phyloP scores from a whole-genome alignment of 306 rosid species.

The Prunus campanulata region DNA sequence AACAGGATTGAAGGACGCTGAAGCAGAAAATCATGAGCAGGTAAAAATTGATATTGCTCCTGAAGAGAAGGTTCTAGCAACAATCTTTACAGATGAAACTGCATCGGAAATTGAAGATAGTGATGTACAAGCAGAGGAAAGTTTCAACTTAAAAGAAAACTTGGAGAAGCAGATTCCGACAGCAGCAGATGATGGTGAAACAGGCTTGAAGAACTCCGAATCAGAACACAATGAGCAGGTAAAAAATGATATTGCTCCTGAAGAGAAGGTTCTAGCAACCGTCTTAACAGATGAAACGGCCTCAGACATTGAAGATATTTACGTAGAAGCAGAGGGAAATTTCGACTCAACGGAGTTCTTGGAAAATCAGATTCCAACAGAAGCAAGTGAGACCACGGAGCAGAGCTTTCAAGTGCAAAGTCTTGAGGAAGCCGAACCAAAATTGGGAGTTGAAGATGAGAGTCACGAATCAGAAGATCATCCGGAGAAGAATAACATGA shows the following conservation, averaged over 20 bases:
- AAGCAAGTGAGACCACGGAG: not conserved
- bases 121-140: not conserved
- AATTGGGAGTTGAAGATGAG: slow-evolving; percentile 14
- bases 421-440: slow-evolving; percentile 21
- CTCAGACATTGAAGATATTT: too few relatives aligned
- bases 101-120: not conserved
- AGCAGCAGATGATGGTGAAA: not conserved
- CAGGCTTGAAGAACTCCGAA: slow-evolving; percentile 20
- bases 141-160: not conserved
- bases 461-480: not conserved
- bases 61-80: not conserved
- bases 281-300: not conserved
- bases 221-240: not conserved
- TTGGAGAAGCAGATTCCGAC: slow-evolving; percentile 3
- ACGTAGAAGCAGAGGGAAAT: not conserved
- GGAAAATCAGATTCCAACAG: not conserved
- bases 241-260: not conserved
- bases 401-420: slow-evolving; percentile 10
- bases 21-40: too few relatives aligned
- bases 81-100: not conserved
- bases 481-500: not conserved
- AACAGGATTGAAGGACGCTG: not conserved
- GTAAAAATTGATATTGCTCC: not conserved
- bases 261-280: not conserved
- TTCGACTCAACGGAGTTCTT: not conserved